These are phyloP conservation scores for Coniferiporia sulphurascens DNA, from an alignment of 1,284 basidiomycete species.

Conservation along the genomic window DNA sequence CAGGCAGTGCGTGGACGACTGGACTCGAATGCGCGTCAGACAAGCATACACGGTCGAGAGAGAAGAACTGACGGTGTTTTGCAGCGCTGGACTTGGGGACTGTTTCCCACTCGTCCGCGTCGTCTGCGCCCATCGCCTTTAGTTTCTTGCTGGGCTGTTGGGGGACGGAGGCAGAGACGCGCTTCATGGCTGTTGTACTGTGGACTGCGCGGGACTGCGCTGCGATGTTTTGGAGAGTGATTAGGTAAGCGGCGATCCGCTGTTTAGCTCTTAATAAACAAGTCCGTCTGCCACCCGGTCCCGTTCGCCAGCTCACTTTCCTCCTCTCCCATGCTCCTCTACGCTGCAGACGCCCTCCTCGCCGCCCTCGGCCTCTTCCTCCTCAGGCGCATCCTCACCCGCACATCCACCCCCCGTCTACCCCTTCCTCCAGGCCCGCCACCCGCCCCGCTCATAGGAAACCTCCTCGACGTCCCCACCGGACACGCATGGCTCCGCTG, in stretches of 20 bases:
- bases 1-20: neutral
- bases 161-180: neutral
- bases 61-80: neutral
- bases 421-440: conserved; percentile 15
- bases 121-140: neutral
- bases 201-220: too few relatives aligned
- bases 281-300: too few relatives aligned
- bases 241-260: too few relatives aligned
- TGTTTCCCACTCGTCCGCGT: neutral
- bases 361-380: conserved; percentile 6
- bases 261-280: too few relatives aligned
- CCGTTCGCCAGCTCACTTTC: too few relatives aligned
- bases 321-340: neutral
- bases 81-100: neutral
- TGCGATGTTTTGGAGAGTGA: too few relatives aligned
- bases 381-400: conserved; percentile 1
- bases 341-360: conserved; percentile 5
- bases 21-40: neutral
- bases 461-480: conserved; percentile 15
- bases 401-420: neutral
- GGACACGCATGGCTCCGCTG: conserved; percentile 15
- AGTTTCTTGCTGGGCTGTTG: conserved; percentile 3
- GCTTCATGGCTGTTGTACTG: neutral
- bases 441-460: conserved; percentile 15
- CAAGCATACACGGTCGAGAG: too few relatives aligned